Percentiles rank a stretch among this genome's conserved stretches.
Conservation (phyloP, 768 basidiomycete genomes). For the Trametes punicea region DNA sequence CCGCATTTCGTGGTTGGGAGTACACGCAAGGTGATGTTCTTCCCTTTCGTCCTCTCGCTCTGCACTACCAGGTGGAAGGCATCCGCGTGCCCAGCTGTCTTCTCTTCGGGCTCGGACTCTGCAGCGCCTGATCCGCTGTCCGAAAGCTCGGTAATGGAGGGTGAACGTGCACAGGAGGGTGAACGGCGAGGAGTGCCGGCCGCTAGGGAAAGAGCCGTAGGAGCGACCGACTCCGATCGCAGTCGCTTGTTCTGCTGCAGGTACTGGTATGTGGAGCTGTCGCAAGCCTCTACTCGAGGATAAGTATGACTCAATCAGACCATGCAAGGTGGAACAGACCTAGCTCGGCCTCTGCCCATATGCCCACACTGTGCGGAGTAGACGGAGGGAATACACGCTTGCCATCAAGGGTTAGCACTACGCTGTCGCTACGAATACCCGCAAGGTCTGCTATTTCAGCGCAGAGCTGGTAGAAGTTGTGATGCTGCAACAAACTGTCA, state of each 20-base stretch:
- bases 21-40: constrained; percentile 62
- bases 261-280: constrained; percentile 60
- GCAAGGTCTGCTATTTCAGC: constrained; percentile 65
- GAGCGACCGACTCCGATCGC: constrained; percentile 25
- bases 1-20: constrained; percentile 74
- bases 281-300: constrained; percentile 55
- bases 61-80: constrained; percentile 67
- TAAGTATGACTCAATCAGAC: background rate
- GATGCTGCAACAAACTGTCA: constrained; percentile 41
- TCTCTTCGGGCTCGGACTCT: constrained; percentile 22
- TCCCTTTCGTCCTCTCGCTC: constrained; percentile 52
- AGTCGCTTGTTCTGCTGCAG: constrained; percentile 41
- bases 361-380: constrained; percentile 59
- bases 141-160: constrained; percentile 23
- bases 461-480: constrained; percentile 62
- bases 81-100: constrained; percentile 38
- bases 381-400: constrained; percentile 67
- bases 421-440: constrained; percentile 42
- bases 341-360: constrained; percentile 68
- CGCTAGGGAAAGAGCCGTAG: background rate
- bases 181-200: constrained; percentile 4
- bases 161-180: constrained; percentile 12
- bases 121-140: constrained; percentile 21
- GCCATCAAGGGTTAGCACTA: constrained; percentile 60
- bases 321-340: constrained; percentile 36